Evolutionary conservation across 495 filamentous ascomycete genomes (phyloP).

Genomic region (Aspergillus mulundensis): DNA sequence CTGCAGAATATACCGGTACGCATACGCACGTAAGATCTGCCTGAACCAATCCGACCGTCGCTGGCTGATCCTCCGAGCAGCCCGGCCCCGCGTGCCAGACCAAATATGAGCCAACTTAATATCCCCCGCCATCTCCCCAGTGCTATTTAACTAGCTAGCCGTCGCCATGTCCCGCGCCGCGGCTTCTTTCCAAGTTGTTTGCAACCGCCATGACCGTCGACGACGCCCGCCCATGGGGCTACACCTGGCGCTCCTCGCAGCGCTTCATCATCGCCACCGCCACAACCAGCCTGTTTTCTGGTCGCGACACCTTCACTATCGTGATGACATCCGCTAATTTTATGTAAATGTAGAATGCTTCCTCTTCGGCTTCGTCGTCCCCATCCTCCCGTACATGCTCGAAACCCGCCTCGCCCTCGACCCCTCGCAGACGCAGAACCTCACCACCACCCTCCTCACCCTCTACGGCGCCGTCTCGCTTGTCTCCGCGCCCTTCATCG

Average conservation of each 20-base stretch:
- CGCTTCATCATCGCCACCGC: slow-evolving; percentile 17
- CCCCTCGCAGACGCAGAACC: slow-evolving; percentile 18
- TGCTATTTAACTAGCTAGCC: no score
- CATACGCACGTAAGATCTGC: no score
- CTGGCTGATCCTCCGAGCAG: no score
- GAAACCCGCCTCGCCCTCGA: slow-evolving; percentile 22
- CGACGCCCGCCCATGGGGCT: slow-evolving; percentile 8
- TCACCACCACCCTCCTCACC: slow-evolving; percentile 18
- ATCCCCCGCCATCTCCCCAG: no score
- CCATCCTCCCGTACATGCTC: slow-evolving; percentile 27
- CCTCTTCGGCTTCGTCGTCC: slow-evolving; percentile 27
- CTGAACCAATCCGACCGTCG: no score
- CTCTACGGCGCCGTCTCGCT: slow-evolving; percentile 19
- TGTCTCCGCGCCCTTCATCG: slow-evolving; percentile 21
- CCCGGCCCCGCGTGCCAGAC: no score
- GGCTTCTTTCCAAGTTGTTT: neutral
- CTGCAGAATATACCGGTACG: no score
- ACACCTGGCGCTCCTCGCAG: slow-evolving; percentile 20
- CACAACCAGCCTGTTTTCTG: slow-evolving; percentile 19
- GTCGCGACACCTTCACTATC: neutral
- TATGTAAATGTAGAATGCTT: slow-evolving; percentile 22
- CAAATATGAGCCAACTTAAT: no score
- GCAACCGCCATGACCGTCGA: neutral
- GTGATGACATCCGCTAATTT: neutral
- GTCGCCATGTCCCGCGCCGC: neutral